Conservation (phyloP, 2,329 filamentous ascomycete species). For the Exophiala sp. region DNA sequence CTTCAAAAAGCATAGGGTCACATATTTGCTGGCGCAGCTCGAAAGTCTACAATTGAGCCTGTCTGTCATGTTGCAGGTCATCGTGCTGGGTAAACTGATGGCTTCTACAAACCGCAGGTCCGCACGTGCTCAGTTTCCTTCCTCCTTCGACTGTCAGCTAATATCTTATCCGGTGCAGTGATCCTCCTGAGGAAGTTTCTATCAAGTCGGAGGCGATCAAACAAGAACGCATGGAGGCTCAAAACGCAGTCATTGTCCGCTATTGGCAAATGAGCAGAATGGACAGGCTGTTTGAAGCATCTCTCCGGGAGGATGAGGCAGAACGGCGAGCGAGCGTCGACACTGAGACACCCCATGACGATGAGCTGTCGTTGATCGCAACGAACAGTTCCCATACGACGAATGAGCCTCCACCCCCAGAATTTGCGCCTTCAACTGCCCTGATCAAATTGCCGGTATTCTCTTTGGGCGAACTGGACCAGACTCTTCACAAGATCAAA, state of each 20-base stretch:
- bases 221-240: constrained; percentile 41
- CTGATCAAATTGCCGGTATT: constrained; percentile 31
- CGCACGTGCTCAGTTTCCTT: not conserved
- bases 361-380: constrained; percentile 13
- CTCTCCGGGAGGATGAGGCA: constrained; percentile 35
- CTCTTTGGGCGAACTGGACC: constrained; percentile 35
- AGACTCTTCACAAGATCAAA: constrained; percentile 34
- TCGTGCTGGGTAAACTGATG: constrained; percentile 38
- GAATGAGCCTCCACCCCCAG: constrained; percentile 10
- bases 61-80: constrained; percentile 37
- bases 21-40: constrained; percentile 41
- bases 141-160: not conserved
- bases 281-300: constrained; percentile 36
- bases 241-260: constrained; percentile 44
- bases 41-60: constrained; percentile 42
- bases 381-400: constrained; percentile 6
- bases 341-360: constrained; percentile 19
- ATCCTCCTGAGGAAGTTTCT: constrained; percentile 22
- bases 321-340: constrained; percentile 26
- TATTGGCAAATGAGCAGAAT: constrained; percentile 41
- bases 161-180: constrained; percentile 14
- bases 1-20: constrained; percentile 42
- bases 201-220: constrained; percentile 34
- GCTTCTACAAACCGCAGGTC: constrained; percentile 30
- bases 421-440: constrained; percentile 21